Evolutionary conservation across 1,139 yeast species (phyloP), one percentile per base, ranked within the genome.

Genomic region (Sugiyamaella novakii): DNA sequence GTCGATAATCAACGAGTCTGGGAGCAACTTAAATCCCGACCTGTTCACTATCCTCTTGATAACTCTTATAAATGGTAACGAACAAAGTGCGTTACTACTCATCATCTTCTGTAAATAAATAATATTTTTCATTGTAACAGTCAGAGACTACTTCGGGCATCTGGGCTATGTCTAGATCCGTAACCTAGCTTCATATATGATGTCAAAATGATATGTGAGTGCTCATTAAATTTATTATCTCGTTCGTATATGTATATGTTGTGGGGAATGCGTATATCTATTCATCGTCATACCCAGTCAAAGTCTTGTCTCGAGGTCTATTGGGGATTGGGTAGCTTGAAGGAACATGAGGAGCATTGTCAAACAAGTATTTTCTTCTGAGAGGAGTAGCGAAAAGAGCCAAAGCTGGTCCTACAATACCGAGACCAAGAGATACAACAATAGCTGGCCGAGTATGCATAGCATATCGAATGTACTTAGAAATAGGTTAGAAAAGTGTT

Each of bases 361-460:
- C 77, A 63, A 81, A 87, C 54, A 83, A 69, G 64, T 73, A 83
- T 66, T 78, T 81, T 67, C 84, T 78, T 76, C 95, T 81, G 50
- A 85, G 64, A 43, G 92, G 92, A 46, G 91, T 77, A 46, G 78
- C 76, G 43, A 76, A 72, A 58, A 84, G 68, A 8, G 78, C 72
- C 52, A 84, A 74, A 14, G 80, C 69, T 12, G 94, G 94, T 7
- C 87, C 89, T 40, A 83, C 66, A 43, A 80, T 67, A 8, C 91
- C 95, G 59, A 86, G 73, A 34, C 76, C 74, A 22, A 81, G 77
- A n/a, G 92, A 76, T 65, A 76, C 82, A 68, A 85, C 84, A 59
- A 85, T 75, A 67, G 85, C 89, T 47, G 95, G 95, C 65, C 81
- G 81, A 58, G 81, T 81, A 71, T 85, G 87, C 35, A 92, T 86